A percentile compares a stretch with the other conserved stretches of the same genome.
Evolutionary conservation across 495 filamentous ascomycete species (phyloP).

Genomic region (Trichoderma erinaceum): DNA sequence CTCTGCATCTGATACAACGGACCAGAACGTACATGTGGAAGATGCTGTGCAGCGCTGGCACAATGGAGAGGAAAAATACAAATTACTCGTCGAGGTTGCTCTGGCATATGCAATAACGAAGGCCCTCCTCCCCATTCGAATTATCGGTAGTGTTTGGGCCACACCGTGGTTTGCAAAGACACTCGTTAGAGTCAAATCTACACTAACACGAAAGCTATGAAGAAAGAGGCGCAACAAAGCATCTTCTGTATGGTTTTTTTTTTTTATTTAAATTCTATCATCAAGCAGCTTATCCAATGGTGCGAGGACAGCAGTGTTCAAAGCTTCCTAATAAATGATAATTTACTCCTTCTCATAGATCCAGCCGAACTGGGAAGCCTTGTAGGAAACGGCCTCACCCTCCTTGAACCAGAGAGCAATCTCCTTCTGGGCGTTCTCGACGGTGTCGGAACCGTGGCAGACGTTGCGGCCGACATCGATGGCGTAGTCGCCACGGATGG

Average conservation of each 20-base stretch:
- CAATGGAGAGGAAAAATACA: slow-evolving; percentile 38
- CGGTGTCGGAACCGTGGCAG: slow-evolving; percentile 97
- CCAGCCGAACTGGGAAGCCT: slow-evolving; percentile 76
- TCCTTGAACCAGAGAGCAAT: slow-evolving; percentile 94
- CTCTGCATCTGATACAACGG: slow-evolving; percentile 14
- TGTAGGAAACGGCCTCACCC: slow-evolving; percentile 74
- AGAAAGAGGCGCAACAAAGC: neutral
- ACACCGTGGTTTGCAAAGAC: slow-evolving; percentile 90
- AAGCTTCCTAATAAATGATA: neutral
- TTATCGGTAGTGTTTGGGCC: slow-evolving; percentile 73
- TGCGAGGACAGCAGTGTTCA: neutral
- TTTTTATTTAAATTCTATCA: neutral
- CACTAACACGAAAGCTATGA: slow-evolving; percentile 3
- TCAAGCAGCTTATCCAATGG: neutral
- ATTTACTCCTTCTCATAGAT: slow-evolving; percentile 75
- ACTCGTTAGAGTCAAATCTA: slow-evolving; percentile 42
- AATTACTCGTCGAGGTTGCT: slow-evolving; percentile 62
- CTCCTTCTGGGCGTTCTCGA: slow-evolving; percentile 99
- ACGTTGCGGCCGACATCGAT: slow-evolving; percentile 93
- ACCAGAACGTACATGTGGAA: slow-evolving; percentile 18
- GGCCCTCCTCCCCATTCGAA: slow-evolving; percentile 66
- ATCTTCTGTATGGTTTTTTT: neutral
- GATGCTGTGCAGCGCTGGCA: slow-evolving; percentile 23
- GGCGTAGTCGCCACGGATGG: slow-evolving; percentile 73
- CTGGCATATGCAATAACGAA: slow-evolving; percentile 89